phyloP scores from a whole-genome alignment of 768 basidiomycete species.

The Xerocomellus dryophilus region DNA sequence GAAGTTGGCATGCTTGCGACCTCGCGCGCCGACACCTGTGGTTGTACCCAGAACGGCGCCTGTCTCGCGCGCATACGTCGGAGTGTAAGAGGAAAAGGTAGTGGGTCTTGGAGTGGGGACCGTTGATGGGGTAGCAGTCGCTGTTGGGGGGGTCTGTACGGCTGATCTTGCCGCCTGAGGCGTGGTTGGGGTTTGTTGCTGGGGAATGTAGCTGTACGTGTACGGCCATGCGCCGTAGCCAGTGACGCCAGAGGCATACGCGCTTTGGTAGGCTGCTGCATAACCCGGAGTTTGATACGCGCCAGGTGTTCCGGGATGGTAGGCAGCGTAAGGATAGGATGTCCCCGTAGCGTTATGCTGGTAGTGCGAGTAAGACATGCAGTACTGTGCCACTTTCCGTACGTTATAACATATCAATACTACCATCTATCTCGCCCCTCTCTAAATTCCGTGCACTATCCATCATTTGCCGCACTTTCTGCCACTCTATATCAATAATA shows the following conservation, averaged over 20 bases:
- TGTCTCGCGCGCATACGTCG: slow-evolving; percentile 49
- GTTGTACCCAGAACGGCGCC: slow-evolving; percentile 35
- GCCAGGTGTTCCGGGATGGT: slow-evolving; percentile 47
- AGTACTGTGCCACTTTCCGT: neutral
- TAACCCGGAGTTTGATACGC: slow-evolving; percentile 51
- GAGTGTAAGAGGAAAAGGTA: slow-evolving; percentile 57
- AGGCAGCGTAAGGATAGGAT: slow-evolving; percentile 65
- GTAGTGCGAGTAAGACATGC: slow-evolving; percentile 38
- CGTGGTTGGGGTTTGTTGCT: slow-evolving; percentile 31
- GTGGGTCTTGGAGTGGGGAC: slow-evolving; percentile 37
- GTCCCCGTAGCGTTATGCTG: slow-evolving; percentile 43
- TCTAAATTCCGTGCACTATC: slow-evolving; percentile 68
- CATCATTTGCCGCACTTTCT: slow-evolving; percentile 69
- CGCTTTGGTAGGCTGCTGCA: slow-evolving; percentile 40
- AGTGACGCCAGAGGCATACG: slow-evolving; percentile 64
- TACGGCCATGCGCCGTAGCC: slow-evolving; percentile 72
- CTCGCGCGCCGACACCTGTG: slow-evolving; percentile 43
- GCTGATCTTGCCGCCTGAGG: slow-evolving; percentile 30
- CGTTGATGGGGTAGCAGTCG: slow-evolving; percentile 31
- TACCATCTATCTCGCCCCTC: slow-evolving; percentile 41
- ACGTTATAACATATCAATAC: neutral
- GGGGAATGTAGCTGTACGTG: slow-evolving; percentile 57
- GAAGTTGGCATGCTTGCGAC: slow-evolving; percentile 63
- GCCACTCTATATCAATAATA: slow-evolving; percentile 68
- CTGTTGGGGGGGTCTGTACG: slow-evolving; percentile 28